Evolutionary conservation across 1,284 basidiomycete species (phyloP).

Genomic region (Ustilago cynodontis): DNA sequence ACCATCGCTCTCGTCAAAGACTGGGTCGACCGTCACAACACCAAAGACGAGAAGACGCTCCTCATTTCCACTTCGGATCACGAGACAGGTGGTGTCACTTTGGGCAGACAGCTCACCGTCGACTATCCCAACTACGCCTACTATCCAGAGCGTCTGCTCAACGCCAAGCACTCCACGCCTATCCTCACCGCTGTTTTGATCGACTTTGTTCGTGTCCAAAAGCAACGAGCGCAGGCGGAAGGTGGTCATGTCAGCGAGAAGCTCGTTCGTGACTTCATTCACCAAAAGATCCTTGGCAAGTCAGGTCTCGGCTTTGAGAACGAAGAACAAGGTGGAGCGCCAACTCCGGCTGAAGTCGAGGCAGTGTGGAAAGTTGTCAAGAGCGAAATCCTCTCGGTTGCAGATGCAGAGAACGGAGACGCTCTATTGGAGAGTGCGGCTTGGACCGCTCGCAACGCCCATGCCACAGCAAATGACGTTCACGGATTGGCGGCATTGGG

Average conservation of each 20-base stretch:
- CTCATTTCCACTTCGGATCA: constrained; percentile 71
- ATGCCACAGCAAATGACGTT: constrained; percentile 2
- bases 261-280: constrained; percentile 42
- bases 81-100: constrained; percentile 71
- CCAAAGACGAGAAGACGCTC: constrained; percentile 62
- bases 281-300: constrained; percentile 42
- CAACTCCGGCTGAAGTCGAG: constrained; percentile 61
- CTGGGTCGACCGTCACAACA: constrained; percentile 66
- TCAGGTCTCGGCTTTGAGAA: constrained; percentile 34
- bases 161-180: constrained; percentile 68
- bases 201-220: constrained; percentile 41
- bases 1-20: constrained; percentile 66
- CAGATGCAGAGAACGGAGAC: background rate
- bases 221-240: constrained; percentile 1
- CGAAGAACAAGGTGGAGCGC: constrained; percentile 29
- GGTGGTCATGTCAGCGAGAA: constrained; percentile 15
- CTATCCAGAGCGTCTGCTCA: constrained; percentile 69
- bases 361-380: constrained; percentile 50
- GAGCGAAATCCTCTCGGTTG: constrained; percentile 23
- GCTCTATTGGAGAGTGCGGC: background rate
- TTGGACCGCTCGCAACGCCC: background rate
- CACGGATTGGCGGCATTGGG: constrained; percentile 1
- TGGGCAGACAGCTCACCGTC: constrained; percentile 68
- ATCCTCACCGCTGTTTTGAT: constrained; percentile 59
- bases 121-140: constrained; percentile 68